These are phyloP conservation scores for Eragrostis curvula DNA, from an alignment of 176 grass and related monocot species.

Conservation along the genomic window DNA sequence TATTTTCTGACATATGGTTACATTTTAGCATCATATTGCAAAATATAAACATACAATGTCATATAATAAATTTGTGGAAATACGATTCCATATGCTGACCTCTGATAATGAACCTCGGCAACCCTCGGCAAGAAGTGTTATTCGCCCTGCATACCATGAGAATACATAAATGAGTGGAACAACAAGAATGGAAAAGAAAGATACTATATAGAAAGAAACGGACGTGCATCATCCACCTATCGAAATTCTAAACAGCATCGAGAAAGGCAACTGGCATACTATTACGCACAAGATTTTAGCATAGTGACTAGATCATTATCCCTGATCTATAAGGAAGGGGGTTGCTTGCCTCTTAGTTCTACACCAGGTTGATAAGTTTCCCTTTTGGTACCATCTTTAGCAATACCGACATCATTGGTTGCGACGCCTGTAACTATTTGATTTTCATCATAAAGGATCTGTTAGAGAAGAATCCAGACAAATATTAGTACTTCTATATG, in stretches of 20 bases:
- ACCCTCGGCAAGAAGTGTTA: conserved; percentile 93
- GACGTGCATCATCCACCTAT: not conserved
- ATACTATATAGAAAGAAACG: not conserved
- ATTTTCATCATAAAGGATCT: conserved; percentile 94
- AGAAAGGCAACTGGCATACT: not conserved
- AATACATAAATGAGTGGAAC: conserved; percentile 46
- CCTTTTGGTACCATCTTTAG: conserved; percentile 95
- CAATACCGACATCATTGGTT: conserved; percentile 93
- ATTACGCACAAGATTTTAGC: not conserved
- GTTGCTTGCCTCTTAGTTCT: conserved; percentile 80
- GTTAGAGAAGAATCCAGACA: conserved; percentile 54
- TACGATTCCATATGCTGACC: conserved; percentile 53
- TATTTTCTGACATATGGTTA: conserved; percentile 64
- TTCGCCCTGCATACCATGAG: conserved; percentile 76
- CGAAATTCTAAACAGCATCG: conserved; percentile 1
- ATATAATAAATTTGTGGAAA: not conserved
- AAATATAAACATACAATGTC: conserved; percentile 24
- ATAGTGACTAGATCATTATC: conserved; percentile 15
- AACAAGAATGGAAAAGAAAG: conserved; percentile 18
- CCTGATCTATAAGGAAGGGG: not conserved
- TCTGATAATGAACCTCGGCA: conserved; percentile 97
- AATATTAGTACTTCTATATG: conserved; percentile 45
- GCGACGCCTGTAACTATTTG: conserved; percentile 79
- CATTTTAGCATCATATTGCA: conserved; percentile 4
- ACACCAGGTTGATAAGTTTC: conserved; percentile 93